Evolutionary conservation across 768 basidiomycete species (phyloP), one percentile per base, ranked within the genome.

Genomic region (Rubroboletus satanas): DNA sequence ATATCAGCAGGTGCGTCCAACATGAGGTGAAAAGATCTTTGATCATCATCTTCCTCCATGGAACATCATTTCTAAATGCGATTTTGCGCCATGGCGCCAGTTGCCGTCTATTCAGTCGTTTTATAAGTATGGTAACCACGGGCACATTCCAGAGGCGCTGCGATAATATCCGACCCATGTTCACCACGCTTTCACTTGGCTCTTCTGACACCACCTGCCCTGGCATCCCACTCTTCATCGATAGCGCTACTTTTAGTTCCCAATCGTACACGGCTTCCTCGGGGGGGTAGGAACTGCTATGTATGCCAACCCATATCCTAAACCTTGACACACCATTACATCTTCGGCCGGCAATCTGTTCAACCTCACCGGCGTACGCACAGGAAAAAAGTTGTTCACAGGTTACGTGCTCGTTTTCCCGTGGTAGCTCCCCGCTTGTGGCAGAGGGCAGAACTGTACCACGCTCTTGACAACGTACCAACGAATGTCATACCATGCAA

Each of bases 11-110:
- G 69, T 70, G 70, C 57, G 60, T 59, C n/a, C 33, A 56, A 59
- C 69, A 71, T 62, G 69, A 70, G 69, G 69, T 68, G 55, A 58
- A 65, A 35, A 56, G 45, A 58, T 65, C 64, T 66, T 59, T 70
- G 62, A 63, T 70, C 61, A 64, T 62, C 63, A 54, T 54, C 36
- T 50, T 58, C 56, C 49, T 50, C 43, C 49, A 37, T 66, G 59
- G 60, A 60, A 62, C 51, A 45, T 55, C 50, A 47, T 66, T 67
- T 50, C 67, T 52, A 61, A 54, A 64, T 55, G 6, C 43, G 60
- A 62, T 44, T 52, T 62, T 59, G 49, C 61, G 57, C 57, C 56
- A 60, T 58, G 59, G 47, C 51, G 52, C 55, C 59, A 59, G 55
- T 70, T 59, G 54, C 66, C 60, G 66, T 58, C 65, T 2, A 66